A percentile compares a stretch with the other conserved stretches of the same genome.
phyloP scores from a whole-genome alignment of 345 rosid genomes.

The Schrenkiella parvula region DNA sequence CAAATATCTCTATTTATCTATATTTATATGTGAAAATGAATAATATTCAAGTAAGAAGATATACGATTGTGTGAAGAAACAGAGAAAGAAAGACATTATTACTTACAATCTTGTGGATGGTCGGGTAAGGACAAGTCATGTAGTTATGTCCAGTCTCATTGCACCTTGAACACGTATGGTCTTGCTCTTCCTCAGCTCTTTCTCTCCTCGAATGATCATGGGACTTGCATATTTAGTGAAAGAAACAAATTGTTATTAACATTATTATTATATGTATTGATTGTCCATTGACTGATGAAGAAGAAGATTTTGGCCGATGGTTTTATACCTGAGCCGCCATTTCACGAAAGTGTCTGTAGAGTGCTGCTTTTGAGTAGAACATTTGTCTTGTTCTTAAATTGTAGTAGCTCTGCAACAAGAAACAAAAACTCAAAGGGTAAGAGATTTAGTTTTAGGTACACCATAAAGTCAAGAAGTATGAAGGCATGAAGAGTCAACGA shows the following conservation, averaged over 20 bases:
- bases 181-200: neutral
- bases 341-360: slow-evolving; percentile 2
- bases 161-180: slow-evolving; percentile 1
- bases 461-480: neutral
- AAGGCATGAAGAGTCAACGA: neutral
- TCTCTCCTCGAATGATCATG: neutral
- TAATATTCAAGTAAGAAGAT: neutral
- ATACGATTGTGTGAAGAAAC: neutral
- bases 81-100: neutral
- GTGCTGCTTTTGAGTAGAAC: neutral
- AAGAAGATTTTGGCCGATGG: no score
- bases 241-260: neutral
- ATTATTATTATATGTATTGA: no score
- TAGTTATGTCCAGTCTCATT: slow-evolving; percentile 15
- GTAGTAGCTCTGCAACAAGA: neutral
- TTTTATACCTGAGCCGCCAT: neutral
- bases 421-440: neutral
- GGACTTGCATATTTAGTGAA: no score
- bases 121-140: slow-evolving; percentile 17
- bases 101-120: slow-evolving; percentile 5
- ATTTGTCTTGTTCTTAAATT: slow-evolving; percentile 10
- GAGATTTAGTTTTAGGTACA: neutral
- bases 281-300: neutral
- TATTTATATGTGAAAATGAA: neutral
- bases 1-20: neutral